Conservation (phyloP, 495 filamentous ascomycete genomes). For the Penicillium bialowiezense region DNA sequence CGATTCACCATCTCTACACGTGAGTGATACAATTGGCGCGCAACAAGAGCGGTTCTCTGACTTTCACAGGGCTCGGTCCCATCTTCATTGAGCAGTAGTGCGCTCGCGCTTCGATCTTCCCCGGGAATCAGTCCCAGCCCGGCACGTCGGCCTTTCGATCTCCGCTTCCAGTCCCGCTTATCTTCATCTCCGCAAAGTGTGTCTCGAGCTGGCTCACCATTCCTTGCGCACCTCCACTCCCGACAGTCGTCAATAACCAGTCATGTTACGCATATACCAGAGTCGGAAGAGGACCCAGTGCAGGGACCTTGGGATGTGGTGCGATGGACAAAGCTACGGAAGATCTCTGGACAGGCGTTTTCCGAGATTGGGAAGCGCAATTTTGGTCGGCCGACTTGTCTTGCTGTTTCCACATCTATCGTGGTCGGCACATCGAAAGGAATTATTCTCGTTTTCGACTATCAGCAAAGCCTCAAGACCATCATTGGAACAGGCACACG, state of each 20-base stretch:
- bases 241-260: constrained; percentile 70
- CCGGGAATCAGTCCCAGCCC: constrained; percentile 62
- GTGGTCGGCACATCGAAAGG: constrained; percentile 92
- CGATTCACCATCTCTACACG: constrained; percentile 85
- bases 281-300: constrained; percentile 58
- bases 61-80: constrained; percentile 69
- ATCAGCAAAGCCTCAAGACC: constrained; percentile 88
- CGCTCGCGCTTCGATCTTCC: constrained; percentile 47
- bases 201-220: constrained; percentile 74
- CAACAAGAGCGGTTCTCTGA: constrained; percentile 16
- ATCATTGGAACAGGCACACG: constrained; percentile 95
- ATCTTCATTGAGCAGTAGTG: constrained; percentile 73
- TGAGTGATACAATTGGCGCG: constrained; percentile 39
- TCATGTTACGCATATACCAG: constrained; percentile 50
- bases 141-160: constrained; percentile 87
- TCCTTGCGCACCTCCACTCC: constrained; percentile 70
- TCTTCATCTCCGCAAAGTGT: constrained; percentile 57
- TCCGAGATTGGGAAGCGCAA: constrained; percentile 93
- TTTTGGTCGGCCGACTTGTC: constrained; percentile 88
- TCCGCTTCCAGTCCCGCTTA: constrained; percentile 86
- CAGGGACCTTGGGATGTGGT: constrained; percentile 92
- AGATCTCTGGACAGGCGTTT: constrained; percentile 83
- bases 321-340: constrained; percentile 90
- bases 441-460: constrained; percentile 92
- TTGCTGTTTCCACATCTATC: constrained; percentile 85